Base-by-base conservation (phyloP, 331 rosid species). In the Erythrophleum ivorense region DNA sequence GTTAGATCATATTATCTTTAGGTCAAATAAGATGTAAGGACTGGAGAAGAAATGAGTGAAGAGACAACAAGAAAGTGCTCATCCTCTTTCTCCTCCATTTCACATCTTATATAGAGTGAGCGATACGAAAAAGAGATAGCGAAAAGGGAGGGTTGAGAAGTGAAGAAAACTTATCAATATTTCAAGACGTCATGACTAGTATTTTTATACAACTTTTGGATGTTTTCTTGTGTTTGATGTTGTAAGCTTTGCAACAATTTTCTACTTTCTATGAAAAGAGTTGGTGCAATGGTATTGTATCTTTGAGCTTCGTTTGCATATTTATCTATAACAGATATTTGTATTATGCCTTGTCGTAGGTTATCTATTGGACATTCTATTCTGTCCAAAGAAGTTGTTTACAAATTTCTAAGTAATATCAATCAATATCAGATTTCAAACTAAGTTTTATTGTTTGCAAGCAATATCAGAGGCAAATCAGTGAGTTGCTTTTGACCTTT, bases 11-110 rank as follows among this genome's bases (percentile, higher is more conserved):
- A 85, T 67, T 89, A 83, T 85, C 73, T n/a, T 69, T 83, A 73
- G 88, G 86, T 45, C 78, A 84, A 89, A 87, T 89, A 90, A 91
- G 93, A 81, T 86, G 82, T 86, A 86, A 85, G 87, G 76, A 85
- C 76, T 85, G 97, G 88, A 84, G 89, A 76, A 79, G 99, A 96
- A 94, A 87, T 97, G 97, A 85, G 99, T 66, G 99, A 96, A 84
- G 99, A 90, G 99, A 92, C 94, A 81, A 82, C 21, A 89, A 90
- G 79, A 55, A 79, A 75, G 97, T 89, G 99, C 97, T 96, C 99
- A 90, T 96, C 99, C 98, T 94, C 97, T 88, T 91, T 96, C 98
- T 81, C 85, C 94, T 85, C 97, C 87, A 82, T 87, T 90, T 88
- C 85, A 87, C 86, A 87, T 70, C 87, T 88, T 87, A 87, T 88